Evolutionary conservation across 1,139 yeast genomes (phyloP).

Genomic region (Trichomonascaceae sp.): DNA sequence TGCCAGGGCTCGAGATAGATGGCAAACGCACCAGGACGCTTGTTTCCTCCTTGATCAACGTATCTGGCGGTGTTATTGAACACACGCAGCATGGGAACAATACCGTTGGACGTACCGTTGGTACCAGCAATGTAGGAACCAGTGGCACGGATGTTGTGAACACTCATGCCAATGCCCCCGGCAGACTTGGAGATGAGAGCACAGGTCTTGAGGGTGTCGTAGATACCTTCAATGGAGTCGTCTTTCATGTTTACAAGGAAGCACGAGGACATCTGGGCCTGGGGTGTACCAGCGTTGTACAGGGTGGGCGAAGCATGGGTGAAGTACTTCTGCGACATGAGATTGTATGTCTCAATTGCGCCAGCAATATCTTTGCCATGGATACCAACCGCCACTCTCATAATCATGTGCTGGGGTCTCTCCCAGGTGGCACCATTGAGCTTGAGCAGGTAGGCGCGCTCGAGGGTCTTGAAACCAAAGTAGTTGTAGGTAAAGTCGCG

Average conservation of each 20-base stretch:
- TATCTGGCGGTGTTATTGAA: slow-evolving; percentile 86
- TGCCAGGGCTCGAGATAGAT: slow-evolving; percentile 89
- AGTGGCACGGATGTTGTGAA: slow-evolving; percentile 72
- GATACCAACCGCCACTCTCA: slow-evolving; percentile 84
- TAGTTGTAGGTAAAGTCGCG: slow-evolving; percentile 75
- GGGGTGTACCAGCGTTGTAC: slow-evolving; percentile 82
- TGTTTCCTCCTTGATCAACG: slow-evolving; percentile 91
- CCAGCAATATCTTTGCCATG: slow-evolving; percentile 62
- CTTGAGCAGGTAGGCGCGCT: slow-evolving; percentile 67
- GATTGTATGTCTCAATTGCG: slow-evolving; percentile 67
- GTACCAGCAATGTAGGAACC: slow-evolving; percentile 86
- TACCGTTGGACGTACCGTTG: slow-evolving; percentile 79
- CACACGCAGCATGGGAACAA: slow-evolving; percentile 82
- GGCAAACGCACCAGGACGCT: slow-evolving; percentile 90
- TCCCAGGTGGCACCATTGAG: slow-evolving; percentile 65
- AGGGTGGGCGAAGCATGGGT: slow-evolving; percentile 86
- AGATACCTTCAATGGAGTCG: slow-evolving; percentile 83
- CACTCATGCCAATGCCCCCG: slow-evolving; percentile 81
- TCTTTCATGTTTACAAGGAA: slow-evolving; percentile 82
- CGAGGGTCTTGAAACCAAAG: slow-evolving; percentile 80
- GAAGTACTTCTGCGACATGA: slow-evolving; percentile 74
- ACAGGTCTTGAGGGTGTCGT: slow-evolving; percentile 73
- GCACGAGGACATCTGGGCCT: slow-evolving; percentile 80
- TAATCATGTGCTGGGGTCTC: slow-evolving; percentile 80
- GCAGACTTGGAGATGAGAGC: slow-evolving; percentile 83